These are phyloP conservation scores for Massarina eburnea DNA, from an alignment of 2,329 filamentous ascomycete species.

Conservation along the genomic window DNA sequence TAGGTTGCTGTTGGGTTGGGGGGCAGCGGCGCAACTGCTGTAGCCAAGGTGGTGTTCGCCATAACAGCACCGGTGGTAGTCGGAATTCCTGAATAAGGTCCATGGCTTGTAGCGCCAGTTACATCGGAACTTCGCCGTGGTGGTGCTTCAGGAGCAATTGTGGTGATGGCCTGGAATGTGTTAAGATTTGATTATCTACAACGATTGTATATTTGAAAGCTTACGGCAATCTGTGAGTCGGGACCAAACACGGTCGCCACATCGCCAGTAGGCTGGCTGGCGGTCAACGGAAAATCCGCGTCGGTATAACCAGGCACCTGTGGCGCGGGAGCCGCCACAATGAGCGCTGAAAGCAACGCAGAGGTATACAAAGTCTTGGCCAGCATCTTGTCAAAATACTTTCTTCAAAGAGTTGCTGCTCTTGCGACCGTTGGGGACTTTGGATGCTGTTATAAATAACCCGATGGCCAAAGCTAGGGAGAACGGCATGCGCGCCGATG, in stretches of 20 bases:
- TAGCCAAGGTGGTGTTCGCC: constrained; percentile 56
- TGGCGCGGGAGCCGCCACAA: constrained; percentile 42
- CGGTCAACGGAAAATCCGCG: constrained; percentile 47
- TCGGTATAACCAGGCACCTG: constrained; percentile 49
- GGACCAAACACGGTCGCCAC: constrained; percentile 48
- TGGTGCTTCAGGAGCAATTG: constrained; percentile 38
- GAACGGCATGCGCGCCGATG: constrained; percentile 20
- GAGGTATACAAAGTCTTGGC: constrained; percentile 36
- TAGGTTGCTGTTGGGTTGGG: constrained; percentile 64
- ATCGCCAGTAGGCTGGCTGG: constrained; percentile 31
- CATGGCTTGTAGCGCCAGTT: constrained; percentile 67
- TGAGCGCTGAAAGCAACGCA: constrained; percentile 38
- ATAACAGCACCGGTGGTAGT: constrained; percentile 71
- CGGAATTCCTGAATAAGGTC: constrained; percentile 65
- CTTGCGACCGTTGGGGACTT: no score
- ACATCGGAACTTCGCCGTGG: constrained; percentile 52
- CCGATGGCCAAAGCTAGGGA: not conserved
- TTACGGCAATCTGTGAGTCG: constrained; percentile 47
- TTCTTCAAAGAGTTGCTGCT: not conserved
- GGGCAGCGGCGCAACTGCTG: constrained; percentile 60
- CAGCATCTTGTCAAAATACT: constrained; percentile 37
- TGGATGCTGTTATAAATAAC: constrained; percentile 9
- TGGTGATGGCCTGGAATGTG: constrained; percentile 16
- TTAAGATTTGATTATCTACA: not conserved
- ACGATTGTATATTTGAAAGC: constrained; percentile 19